phyloP scores from a whole-genome alignment of 2,329 filamentous ascomycete species.

The Xylariaceae sp. region DNA sequence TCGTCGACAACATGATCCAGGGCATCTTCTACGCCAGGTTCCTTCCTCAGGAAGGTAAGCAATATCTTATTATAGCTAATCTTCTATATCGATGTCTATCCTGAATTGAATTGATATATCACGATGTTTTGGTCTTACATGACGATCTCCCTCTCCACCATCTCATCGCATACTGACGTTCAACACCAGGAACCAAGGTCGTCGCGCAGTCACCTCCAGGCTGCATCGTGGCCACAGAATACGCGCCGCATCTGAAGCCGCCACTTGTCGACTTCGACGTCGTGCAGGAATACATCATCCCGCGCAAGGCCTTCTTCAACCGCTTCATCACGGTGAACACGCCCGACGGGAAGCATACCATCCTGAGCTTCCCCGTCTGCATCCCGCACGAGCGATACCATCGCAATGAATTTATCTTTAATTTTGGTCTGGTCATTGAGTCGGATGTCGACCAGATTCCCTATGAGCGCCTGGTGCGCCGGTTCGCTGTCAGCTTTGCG shows the following conservation, averaged over 20 bases:
- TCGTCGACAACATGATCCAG: slow-evolving; percentile 51
- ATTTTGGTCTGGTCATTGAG: slow-evolving; percentile 81
- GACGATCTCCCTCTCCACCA: background rate
- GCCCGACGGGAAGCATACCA: slow-evolving; percentile 61
- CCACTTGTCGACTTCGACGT: slow-evolving; percentile 81
- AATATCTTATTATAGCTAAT: background rate
- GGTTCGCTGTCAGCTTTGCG: slow-evolving; percentile 78
- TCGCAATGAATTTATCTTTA: slow-evolving; percentile 97
- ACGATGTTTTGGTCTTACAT: no score
- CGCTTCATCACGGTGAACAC: slow-evolving; percentile 78
- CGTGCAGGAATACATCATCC: slow-evolving; percentile 88
- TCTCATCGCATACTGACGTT: slow-evolving; percentile 14
- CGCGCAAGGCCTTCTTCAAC: slow-evolving; percentile 91
- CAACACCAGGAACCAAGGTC: slow-evolving; percentile 52
- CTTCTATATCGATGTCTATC: background rate
- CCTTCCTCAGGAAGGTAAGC: slow-evolving; percentile 56
- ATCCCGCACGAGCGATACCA: slow-evolving; percentile 77
- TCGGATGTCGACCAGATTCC: slow-evolving; percentile 62
- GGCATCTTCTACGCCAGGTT: slow-evolving; percentile 68
- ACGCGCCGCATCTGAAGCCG: slow-evolving; percentile 39
- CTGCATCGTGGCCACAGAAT: slow-evolving; percentile 49
- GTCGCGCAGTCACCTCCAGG: slow-evolving; percentile 59
- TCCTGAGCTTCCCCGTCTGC: slow-evolving; percentile 85
- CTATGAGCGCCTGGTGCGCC: slow-evolving; percentile 79
- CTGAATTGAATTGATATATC: no score